A percentile compares a stretch with the other conserved stretches of the same genome.
These are phyloP conservation scores for Pogostemon cablin DNA, from an alignment of 257 asterid species.

Conservation along the genomic window DNA sequence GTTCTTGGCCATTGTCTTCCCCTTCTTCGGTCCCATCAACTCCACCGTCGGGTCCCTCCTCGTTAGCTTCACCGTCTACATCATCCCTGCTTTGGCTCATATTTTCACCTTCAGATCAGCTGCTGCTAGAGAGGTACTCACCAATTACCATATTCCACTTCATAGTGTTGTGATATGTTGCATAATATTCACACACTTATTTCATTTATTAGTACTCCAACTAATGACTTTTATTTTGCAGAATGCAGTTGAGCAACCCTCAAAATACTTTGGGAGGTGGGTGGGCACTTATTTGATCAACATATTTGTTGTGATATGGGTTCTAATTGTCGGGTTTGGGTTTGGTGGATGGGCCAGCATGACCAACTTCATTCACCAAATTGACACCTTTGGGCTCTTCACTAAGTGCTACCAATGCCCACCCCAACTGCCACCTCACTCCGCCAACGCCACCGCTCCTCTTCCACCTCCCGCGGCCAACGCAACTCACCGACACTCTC, in stretches of 20 bases:
- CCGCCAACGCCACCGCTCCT: conserved; percentile 50
- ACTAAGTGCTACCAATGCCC: conserved; percentile 92
- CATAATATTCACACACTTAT: neutral
- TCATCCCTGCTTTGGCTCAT: conserved; percentile 89
- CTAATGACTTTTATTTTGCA: conserved; percentile 33
- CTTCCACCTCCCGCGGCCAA: conserved; percentile 47
- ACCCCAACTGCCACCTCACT: conserved; percentile 47
- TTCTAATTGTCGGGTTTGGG: conserved; percentile 83
- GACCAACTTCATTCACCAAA: conserved; percentile 78
- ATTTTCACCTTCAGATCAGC: conserved; percentile 79
- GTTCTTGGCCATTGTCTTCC: conserved; percentile 92
- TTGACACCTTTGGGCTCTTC: conserved; percentile 92
- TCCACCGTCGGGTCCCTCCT: conserved; percentile 91
- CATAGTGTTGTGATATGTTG: neutral
- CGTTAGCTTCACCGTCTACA: conserved; percentile 90
- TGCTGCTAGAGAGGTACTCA: conserved; percentile 78
- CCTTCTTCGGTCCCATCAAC: conserved; percentile 94
- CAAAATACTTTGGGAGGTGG: conserved; percentile 83
- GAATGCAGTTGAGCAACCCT: conserved; percentile 96
- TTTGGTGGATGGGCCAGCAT: conserved; percentile 98
- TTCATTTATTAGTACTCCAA: neutral
- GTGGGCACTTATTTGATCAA: conserved; percentile 73
- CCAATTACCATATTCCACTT: neutral
- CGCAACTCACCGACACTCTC: conserved; percentile 35
- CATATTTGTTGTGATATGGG: conserved; percentile 85